Base-by-base conservation (phyloP, 441 rosid species). In the Raphanus hybrid region DNA sequence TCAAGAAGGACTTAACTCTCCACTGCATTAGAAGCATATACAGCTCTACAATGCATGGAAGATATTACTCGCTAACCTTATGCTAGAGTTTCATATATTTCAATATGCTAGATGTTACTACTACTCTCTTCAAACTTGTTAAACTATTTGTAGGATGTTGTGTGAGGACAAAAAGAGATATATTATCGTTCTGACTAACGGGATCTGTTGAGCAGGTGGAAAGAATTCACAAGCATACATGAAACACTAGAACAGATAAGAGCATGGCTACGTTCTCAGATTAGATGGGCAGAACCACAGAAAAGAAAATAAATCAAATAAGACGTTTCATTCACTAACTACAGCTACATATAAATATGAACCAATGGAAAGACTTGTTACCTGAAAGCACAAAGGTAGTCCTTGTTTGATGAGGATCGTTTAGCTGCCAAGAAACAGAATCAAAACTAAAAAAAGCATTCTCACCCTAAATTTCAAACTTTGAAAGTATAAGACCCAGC, bases 1-100 rank as follows among this genome's bases (percentile, higher is more conserved):
- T 81, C 97, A 89, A 80, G 95, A 88, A 75, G 97, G 97, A 75
- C 89, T 88, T 10, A 79, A 77, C 83, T 85, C 88, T 73, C 92
- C 92, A 66, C 63, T 82, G 37, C 81, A 69, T 20, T 84, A 84
- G 86, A 73, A 76, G 71, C 64, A 71, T 7, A 67, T 8, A 3
- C 67, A 76, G 12, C 23, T 50, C 72, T 75, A n/a, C 18, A 5
- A 61, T 16, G 34, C 16, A 23, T 27, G 61, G 70, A 68, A 37
- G 35, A 59, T 74, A 58, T 48, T 60, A 29, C 75, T 54, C 2
- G 48, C 15, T 37, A 78, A 67, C 72, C 12, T 68, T 32, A 41
- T 69, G 71, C 62, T n/a, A 55, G 66, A 70, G 68, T 23, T 20
- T 60, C 55, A 74, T 74, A 20, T 67, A 67, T 78, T 60, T 67